phyloP scores from a whole-genome alignment of 2,329 filamentous ascomycete genomes.

The Botrytis paeoniae region DNA sequence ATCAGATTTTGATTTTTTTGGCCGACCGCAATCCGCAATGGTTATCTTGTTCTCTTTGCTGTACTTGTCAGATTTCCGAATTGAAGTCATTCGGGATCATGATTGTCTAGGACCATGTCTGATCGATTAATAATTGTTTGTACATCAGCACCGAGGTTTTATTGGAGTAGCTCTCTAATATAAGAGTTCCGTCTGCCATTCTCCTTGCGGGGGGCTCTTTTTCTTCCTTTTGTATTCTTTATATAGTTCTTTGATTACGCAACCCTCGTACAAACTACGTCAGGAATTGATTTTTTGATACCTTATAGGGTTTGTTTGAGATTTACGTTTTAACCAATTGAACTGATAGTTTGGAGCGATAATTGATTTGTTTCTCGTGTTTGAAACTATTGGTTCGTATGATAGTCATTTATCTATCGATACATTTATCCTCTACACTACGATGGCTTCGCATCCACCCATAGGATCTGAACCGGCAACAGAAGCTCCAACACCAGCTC shows the following conservation, averaged over 20 bases:
- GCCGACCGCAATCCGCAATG: not conserved
- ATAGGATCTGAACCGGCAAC: not conserved
- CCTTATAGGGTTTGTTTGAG: not conserved
- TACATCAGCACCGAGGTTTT: not conserved
- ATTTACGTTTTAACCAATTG: not conserved
- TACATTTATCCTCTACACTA: not conserved
- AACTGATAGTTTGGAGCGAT: not conserved
- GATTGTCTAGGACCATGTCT: constrained; percentile 1
- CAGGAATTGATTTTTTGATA: not conserved
- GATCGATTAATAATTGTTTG: not conserved
- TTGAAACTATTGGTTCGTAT: not conserved
- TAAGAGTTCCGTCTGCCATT: not conserved
- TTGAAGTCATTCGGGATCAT: not conserved
- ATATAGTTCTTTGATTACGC: not conserved
- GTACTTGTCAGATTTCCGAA: not conserved
- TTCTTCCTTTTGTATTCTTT: not conserved
- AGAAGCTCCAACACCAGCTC: not conserved
- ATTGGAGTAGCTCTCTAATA: not conserved
- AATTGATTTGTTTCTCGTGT: not conserved
- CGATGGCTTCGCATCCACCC: not conserved
- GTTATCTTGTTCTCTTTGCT: not conserved
- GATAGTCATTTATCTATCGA: not conserved
- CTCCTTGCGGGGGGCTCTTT: not conserved
- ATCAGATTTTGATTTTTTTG: not conserved
- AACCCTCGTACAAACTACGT: not conserved